Base-by-base conservation (phyloP, 192 early-diverging fungal species). In the Cladochytrium replicatum region DNA sequence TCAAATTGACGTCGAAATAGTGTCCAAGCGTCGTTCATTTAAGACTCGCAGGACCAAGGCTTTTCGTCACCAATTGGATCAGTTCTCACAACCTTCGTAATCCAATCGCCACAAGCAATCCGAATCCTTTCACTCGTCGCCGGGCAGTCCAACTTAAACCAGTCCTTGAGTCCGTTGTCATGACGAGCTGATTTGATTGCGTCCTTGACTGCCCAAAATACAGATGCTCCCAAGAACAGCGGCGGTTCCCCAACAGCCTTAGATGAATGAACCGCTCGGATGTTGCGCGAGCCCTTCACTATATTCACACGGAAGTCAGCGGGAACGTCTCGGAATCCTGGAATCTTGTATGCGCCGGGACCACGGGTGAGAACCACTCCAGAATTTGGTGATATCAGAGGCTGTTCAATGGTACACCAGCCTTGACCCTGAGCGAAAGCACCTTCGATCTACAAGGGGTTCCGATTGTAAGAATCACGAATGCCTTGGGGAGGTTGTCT, bases 221-320 rank as follows among this genome's bases (percentile, higher is more conserved):
- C 85, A 2, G 80, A 74, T 0, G 78, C 54, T 4, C 87, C 89
- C 24, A 92, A 54, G 67, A 90, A 92, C 46, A 92, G 62, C 29
- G 89, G 89, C 23, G 87, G 89, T 54, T 89, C 89, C 6, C 87
- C 89, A 32, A 89, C 82, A 41, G 86, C 89, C 72, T 89, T 89
- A 34, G 75, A 80, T 39, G 80, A 80, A 53, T 82, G 82, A 31
- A 92, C 78, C 22, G 86, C 88, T 9, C 68, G 41, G 23, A 39
- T 52, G 61, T 67, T 73, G 41, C 52, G 43, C 13, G 58, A 49
- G 38, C 61, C 61, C 50, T 81, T 79, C 21, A 86, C 67, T 32
- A 90, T 70, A 7, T 61, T 62, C 7, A 92, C 74, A 37, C 82
- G 72, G 54, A 92, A 88, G 54, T 86, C 85, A 27, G 81, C 69